phyloP scores from a whole-genome alignment of 106 monocot species.

The Apostasia shenzhenica region DNA sequence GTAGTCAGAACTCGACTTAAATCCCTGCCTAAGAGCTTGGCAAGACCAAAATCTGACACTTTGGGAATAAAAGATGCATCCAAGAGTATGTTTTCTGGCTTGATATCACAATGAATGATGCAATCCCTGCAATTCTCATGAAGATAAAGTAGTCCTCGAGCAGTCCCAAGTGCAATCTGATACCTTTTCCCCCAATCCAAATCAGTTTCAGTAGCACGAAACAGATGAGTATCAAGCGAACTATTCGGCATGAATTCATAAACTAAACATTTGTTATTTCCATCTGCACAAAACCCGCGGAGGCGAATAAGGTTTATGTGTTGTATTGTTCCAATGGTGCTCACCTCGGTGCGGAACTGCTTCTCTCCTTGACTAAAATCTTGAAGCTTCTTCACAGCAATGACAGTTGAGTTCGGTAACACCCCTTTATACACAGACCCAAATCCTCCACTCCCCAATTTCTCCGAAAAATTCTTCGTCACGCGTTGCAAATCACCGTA shows the following conservation, averaged over 20 bases:
- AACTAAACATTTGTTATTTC: not conserved
- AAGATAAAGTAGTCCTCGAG: too few species aligned
- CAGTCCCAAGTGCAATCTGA: not conserved
- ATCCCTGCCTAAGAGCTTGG: slow-evolving; percentile 2
- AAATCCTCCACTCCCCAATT: slow-evolving; percentile 10
- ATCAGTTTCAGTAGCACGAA: not conserved
- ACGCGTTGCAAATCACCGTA: slow-evolving; percentile 1
- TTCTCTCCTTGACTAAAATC: slow-evolving; percentile 4
- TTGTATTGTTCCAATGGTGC: slow-evolving; percentile 8
- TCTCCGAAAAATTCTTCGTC: slow-evolving; percentile 11
- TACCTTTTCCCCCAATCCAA: not conserved
- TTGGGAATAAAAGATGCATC: too few species aligned
- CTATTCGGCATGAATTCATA: slow-evolving; percentile 15
- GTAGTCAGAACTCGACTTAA: slow-evolving; percentile 6
- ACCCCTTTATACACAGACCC: slow-evolving; percentile 10
- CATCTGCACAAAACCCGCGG: slow-evolving; percentile 5
- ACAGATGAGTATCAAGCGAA: slow-evolving; percentile 6
- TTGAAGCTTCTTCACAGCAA: slow-evolving; percentile 14
- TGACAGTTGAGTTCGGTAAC: not conserved
- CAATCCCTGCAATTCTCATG: too few species aligned
- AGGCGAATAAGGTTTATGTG: slow-evolving; percentile 9
- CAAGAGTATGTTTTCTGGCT: too few species aligned
- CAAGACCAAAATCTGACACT: not conserved
- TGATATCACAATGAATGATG: too few species aligned
- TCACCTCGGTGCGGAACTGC: slow-evolving; percentile 10